Evolutionary conservation across 2,329 filamentous ascomycete genomes (phyloP).

Genomic region (Thielaviopsis euricoi): DNA sequence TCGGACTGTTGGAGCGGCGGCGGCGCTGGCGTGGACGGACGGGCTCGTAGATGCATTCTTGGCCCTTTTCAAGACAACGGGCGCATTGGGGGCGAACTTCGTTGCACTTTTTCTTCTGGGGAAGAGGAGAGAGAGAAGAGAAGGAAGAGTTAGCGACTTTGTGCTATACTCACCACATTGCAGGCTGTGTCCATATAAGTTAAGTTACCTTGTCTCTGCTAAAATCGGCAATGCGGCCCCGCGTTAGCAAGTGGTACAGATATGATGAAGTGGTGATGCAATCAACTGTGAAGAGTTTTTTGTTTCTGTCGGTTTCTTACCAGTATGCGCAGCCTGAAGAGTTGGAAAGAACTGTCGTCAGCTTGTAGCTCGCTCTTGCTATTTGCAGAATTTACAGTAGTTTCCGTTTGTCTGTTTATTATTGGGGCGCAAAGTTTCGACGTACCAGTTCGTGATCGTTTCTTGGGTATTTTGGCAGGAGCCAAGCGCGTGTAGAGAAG

Average conservation of each 20-base stretch:
- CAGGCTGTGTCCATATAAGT: too few relatives aligned
- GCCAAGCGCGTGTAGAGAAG: slow-evolving; percentile 41
- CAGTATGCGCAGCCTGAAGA: slow-evolving; percentile 7
- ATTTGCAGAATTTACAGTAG: background rate
- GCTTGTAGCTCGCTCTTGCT: background rate
- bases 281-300: too few relatives aligned
- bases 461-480: slow-evolving; percentile 40
- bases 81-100: slow-evolving; percentile 33
- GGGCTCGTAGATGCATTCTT: slow-evolving; percentile 34
- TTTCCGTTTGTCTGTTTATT: background rate
- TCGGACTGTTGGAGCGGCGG: background rate
- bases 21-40: slow-evolving; percentile 25
- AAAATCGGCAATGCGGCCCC: too few relatives aligned
- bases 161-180: too few relatives aligned
- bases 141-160: background rate
- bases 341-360: background rate
- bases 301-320: slow-evolving; percentile 1
- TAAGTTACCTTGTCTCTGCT: slow-evolving; percentile 11
- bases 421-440: slow-evolving; percentile 14
- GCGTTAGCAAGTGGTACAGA: background rate
- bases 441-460: slow-evolving; percentile 42
- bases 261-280: too few relatives aligned
- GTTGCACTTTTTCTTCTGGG: slow-evolving; percentile 42
- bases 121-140: too few relatives aligned
- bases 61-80: slow-evolving; percentile 31